phyloP scores from a whole-genome alignment of 441 rosid genomes.

The Geranium incanum region DNA sequence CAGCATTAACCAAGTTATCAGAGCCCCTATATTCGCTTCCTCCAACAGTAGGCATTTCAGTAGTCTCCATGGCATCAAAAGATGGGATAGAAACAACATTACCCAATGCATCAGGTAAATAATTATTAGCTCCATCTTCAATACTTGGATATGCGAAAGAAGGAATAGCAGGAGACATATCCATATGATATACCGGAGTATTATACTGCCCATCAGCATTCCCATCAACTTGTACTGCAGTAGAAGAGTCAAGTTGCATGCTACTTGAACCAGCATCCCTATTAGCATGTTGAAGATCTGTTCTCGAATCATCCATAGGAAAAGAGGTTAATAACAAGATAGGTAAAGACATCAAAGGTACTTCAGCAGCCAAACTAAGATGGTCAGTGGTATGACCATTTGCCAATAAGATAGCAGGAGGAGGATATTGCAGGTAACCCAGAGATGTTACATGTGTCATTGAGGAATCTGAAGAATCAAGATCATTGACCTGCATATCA shows the following conservation, averaged over 20 bases:
- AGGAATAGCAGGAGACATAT: conserved; percentile 36
- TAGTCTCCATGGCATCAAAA: conserved; percentile 48
- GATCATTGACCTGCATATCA: conserved; percentile 89
- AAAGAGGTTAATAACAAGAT: conserved; percentile 44
- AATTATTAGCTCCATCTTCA: conserved; percentile 36
- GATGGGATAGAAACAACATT: conserved; percentile 34
- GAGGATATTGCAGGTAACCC: conserved; percentile 68
- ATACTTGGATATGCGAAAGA: conserved; percentile 34
- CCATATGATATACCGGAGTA: conserved; percentile 39
- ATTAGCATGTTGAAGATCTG: conserved; percentile 32
- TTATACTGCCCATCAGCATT: conserved; percentile 45
- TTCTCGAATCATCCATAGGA: conserved; percentile 43
- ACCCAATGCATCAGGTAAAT: conserved; percentile 35
- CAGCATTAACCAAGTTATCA: conserved; percentile 18
- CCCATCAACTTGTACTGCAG: conserved; percentile 31
- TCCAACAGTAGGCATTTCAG: conserved; percentile 43
- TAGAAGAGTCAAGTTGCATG: conserved; percentile 22
- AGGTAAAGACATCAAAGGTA: conserved; percentile 55
- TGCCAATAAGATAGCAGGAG: conserved; percentile 58
- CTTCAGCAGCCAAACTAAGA: conserved; percentile 45
- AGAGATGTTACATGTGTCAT: conserved; percentile 73
- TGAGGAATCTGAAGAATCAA: conserved; percentile 68
- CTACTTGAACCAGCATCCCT: conserved; percentile 35
- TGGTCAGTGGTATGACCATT: conserved; percentile 44
- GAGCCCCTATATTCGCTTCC: conserved; percentile 30